A percentile compares a stretch with the other conserved stretches of the same genome.
Evolutionary conservation across 495 filamentous ascomycete species (phyloP).

Genomic region (Pseudoneurospora amorphoporcata): DNA sequence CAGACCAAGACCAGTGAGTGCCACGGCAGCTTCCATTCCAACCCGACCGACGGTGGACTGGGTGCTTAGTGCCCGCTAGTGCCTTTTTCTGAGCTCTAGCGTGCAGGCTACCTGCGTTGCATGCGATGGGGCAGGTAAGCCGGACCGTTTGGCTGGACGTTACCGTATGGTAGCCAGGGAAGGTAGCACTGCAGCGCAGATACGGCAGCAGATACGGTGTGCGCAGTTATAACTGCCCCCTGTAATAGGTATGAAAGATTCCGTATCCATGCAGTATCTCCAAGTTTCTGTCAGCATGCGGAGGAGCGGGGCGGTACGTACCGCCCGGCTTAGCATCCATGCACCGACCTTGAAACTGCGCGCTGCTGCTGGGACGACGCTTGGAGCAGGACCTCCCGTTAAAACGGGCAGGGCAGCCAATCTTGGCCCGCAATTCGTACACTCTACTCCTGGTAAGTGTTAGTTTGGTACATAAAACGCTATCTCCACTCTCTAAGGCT

Average conservation of each 20-base stretch:
- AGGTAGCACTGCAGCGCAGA: background rate
- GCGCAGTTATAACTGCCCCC: background rate
- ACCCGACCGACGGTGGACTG: background rate
- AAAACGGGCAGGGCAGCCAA: background rate
- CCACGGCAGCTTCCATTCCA: background rate
- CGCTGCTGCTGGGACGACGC: background rate
- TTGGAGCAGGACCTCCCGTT: background rate
- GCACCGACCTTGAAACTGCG: background rate
- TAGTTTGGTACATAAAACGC: too few relatives aligned
- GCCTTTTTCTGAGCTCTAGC: background rate
- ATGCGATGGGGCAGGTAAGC: background rate
- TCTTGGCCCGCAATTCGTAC: background rate
- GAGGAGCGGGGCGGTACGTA: background rate
- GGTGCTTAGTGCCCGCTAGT: background rate
- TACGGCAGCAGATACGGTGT: background rate
- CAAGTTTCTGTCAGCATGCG: background rate
- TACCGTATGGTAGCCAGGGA: background rate
- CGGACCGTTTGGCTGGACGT: background rate
- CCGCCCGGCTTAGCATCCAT: background rate
- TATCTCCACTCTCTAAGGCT: too few relatives aligned
- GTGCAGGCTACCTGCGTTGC: background rate
- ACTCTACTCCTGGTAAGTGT: too few relatives aligned
- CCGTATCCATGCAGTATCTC: background rate
- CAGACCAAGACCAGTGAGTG: conserved; percentile 1
- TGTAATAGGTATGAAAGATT: background rate